phyloP scores from a whole-genome alignment of 179 eudicot species.

The Pouteria campechiana region DNA sequence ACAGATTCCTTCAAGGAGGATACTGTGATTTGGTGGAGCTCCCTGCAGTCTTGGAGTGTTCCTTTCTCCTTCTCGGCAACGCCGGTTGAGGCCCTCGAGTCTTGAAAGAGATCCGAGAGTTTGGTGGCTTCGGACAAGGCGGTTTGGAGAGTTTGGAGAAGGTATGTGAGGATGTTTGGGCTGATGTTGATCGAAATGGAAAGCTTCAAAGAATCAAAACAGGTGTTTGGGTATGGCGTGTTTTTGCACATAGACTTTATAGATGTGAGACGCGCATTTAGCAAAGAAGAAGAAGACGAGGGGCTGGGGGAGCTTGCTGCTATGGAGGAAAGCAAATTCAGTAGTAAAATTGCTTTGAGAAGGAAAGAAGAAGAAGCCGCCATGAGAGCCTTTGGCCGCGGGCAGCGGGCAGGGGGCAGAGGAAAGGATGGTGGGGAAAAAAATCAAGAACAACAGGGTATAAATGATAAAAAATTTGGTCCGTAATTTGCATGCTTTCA shows the following conservation, averaged over 20 bases:
- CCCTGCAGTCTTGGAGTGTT: conserved; percentile 61
- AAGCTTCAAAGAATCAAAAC: conserved; percentile 44
- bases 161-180: conserved; percentile 27
- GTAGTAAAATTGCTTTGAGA: conserved; percentile 2
- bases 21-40: conserved; percentile 58
- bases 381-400: too few species aligned
- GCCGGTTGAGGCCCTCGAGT: conserved; percentile 2
- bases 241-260: conserved; percentile 40
- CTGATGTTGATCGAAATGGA: conserved; percentile 36
- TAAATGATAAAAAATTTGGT: too few species aligned
- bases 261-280: conserved; percentile 13
- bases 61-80: conserved; percentile 56
- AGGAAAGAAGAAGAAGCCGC: conserved; percentile 5
- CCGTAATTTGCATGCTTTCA: too few species aligned
- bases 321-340: conserved; percentile 5
- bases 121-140: conserved; percentile 42
- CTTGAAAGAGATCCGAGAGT: conserved; percentile 30
- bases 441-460: too few species aligned
- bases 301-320: background rate
- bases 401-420: too few species aligned
- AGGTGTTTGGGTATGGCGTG: conserved; percentile 60
- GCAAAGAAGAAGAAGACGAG: conserved; percentile 6
- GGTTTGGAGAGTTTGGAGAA: conserved; percentile 43
- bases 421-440: too few species aligned
- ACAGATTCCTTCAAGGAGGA: conserved; percentile 30